These are phyloP conservation scores for Pseudopediastrum boryanum DNA, from an alignment of 139 green algal species.

Conservation along the genomic window DNA sequence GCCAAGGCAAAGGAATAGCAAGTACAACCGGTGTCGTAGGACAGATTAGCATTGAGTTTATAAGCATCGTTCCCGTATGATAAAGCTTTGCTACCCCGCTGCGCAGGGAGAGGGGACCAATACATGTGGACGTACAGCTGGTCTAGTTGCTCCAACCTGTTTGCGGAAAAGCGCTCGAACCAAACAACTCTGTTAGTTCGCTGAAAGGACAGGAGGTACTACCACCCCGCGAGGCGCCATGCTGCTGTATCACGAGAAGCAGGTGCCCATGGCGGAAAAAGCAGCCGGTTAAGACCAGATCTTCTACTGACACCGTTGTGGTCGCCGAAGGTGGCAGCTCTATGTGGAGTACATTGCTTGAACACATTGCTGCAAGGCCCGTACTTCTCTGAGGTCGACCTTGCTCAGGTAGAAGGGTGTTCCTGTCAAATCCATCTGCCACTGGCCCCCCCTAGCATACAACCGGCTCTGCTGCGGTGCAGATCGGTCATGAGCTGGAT, in stretches of 20 bases:
- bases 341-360: constrained; percentile 86
- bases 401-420: constrained; percentile 45
- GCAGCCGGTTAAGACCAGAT: not conserved
- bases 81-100: too few relatives aligned
- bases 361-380: constrained; percentile 81
- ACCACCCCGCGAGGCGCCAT: not conserved
- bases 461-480: not conserved
- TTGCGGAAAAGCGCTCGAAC: too few relatives aligned
- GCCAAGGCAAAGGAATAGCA: too few relatives aligned
- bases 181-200: too few relatives aligned
- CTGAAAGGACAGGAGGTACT: too few relatives aligned
- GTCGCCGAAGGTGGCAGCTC: constrained; percentile 50
- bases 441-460: not conserved
- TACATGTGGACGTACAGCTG: too few relatives aligned
- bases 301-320: not conserved
- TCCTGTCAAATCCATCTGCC: not conserved
- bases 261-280: constrained; percentile 28
- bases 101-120: too few relatives aligned
- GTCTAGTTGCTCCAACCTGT: too few relatives aligned
- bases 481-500: constrained; percentile 84
- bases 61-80: too few relatives aligned
- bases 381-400: constrained; percentile 77
- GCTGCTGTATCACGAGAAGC: constrained; percentile 75
- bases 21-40: too few relatives aligned
- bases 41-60: too few relatives aligned